Conservation (phyloP, 1,284 basidiomycete genomes). For the Neolentinus lepideus region DNA sequence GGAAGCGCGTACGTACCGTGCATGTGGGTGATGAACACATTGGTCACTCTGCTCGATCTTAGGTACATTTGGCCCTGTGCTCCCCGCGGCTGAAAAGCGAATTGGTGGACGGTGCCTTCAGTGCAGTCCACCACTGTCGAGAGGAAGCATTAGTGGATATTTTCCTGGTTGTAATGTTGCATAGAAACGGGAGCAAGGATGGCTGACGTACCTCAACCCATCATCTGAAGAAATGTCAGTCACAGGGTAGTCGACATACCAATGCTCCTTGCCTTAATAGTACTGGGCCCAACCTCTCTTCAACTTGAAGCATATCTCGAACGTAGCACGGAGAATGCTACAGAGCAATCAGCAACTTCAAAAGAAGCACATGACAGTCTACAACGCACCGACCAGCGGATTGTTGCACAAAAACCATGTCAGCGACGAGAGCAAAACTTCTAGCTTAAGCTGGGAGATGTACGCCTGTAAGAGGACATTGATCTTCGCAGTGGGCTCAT, state of each 20-base stretch:
- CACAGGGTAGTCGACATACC: conserved; percentile 96
- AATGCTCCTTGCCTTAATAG: conserved; percentile 94
- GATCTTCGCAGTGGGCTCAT: conserved; percentile 96
- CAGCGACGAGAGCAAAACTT: conserved; percentile 91
- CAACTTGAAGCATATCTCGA: conserved; percentile 97
- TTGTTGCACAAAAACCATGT: conserved; percentile 97
- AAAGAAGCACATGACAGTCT: background rate
- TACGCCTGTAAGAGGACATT: conserved; percentile 95
- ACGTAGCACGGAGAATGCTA: conserved; percentile 93
- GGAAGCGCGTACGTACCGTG: conserved; percentile 47
- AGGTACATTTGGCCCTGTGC: conserved; percentile 23
- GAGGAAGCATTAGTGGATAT: background rate
- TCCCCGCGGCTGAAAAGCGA: conserved; percentile 29
- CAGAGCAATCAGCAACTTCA: conserved; percentile 10
- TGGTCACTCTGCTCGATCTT: conserved; percentile 50
- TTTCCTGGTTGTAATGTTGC: background rate
- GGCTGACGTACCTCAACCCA: conserved; percentile 74
- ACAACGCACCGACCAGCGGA: conserved; percentile 71
- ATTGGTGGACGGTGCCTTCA: conserved; percentile 69
- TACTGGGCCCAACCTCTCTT: conserved; percentile 99
- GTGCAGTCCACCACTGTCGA: conserved; percentile 83
- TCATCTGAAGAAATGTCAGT: conserved; percentile 99
- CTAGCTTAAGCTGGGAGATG: conserved; percentile 91
- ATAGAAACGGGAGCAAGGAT: background rate
- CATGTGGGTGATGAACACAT: conserved; percentile 88